Evolutionary conservation across 257 asterid genomes (phyloP).

Genomic region (Solanum virginianum): DNA sequence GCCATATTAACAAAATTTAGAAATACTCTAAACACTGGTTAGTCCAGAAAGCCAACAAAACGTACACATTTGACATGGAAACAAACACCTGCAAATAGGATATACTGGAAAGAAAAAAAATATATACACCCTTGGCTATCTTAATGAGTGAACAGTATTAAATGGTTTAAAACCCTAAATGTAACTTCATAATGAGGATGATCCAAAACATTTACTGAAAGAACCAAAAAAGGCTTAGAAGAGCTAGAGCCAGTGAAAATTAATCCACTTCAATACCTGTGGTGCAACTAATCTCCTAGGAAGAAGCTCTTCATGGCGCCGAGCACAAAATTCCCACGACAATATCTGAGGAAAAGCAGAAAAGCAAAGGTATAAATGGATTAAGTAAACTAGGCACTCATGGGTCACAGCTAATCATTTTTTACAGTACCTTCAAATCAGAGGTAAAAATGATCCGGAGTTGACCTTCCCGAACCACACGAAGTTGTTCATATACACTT

Average conservation of each 20-base stretch:
- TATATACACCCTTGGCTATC: neutral
- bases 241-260: neutral
- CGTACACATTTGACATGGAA: neutral
- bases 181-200: neutral
- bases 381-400: neutral
- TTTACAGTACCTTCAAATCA: constrained; percentile 61
- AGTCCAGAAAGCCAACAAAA: neutral
- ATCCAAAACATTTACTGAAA: neutral
- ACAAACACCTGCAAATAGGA: neutral
- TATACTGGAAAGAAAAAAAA: neutral
- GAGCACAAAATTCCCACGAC: constrained; percentile 96
- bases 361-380: neutral
- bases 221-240: neutral
- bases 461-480: constrained; percentile 95
- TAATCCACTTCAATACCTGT: constrained; percentile 36
- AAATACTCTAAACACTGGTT: neutral
- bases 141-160: neutral
- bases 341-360: constrained; percentile 35
- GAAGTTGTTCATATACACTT: constrained; percentile 89
- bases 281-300: constrained; percentile 91
- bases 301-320: constrained; percentile 95
- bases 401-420: neutral
- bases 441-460: constrained; percentile 89
- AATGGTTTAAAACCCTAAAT: neutral
- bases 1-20: neutral